These are phyloP conservation scores for Metarhizium humberi DNA, from an alignment of 2,329 filamentous ascomycete genomes.

Conservation along the genomic window DNA sequence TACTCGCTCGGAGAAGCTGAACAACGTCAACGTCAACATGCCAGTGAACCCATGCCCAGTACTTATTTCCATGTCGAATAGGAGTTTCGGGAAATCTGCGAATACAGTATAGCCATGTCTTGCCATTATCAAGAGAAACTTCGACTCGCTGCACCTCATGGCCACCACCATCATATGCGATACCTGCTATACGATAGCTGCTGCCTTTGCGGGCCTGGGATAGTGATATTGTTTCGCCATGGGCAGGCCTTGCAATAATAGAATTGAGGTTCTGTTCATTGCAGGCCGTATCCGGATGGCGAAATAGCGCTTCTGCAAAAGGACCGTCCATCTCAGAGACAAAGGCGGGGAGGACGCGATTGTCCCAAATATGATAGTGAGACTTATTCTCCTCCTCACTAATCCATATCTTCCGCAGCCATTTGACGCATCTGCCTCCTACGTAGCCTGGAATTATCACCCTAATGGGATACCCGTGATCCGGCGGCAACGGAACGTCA, in stretches of 20 bases:
- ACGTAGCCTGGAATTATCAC: constrained; percentile 33
- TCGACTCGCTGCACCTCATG: constrained; percentile 36
- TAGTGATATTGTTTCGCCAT: too few species aligned
- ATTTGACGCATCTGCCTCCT: constrained; percentile 36
- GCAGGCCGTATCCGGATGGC: constrained; percentile 33
- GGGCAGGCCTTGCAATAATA: too few species aligned
- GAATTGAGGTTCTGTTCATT: too few species aligned
- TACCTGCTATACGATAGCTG: too few species aligned
- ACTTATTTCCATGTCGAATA: constrained; percentile 34
- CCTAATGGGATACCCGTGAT: constrained; percentile 36
- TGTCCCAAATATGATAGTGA: constrained; percentile 34
- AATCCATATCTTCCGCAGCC: constrained; percentile 32
- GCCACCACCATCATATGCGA: too few species aligned
- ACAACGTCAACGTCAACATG: too few species aligned
- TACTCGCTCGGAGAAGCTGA: constrained; percentile 18
- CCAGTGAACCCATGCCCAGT: too few species aligned
- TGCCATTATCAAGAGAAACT: constrained; percentile 34
- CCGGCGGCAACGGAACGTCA: constrained; percentile 26
- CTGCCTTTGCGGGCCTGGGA: too few species aligned
- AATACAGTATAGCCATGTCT: constrained; percentile 27
- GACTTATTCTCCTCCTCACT: constrained; percentile 32
- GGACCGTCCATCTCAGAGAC: constrained; percentile 38
- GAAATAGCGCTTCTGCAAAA: constrained; percentile 35
- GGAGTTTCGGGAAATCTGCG: constrained; percentile 32
- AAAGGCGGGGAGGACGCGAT: constrained; percentile 40